phyloP scores from a whole-genome alignment of 2,329 filamentous ascomycete genomes.

The Neoascochyta sp. region DNA sequence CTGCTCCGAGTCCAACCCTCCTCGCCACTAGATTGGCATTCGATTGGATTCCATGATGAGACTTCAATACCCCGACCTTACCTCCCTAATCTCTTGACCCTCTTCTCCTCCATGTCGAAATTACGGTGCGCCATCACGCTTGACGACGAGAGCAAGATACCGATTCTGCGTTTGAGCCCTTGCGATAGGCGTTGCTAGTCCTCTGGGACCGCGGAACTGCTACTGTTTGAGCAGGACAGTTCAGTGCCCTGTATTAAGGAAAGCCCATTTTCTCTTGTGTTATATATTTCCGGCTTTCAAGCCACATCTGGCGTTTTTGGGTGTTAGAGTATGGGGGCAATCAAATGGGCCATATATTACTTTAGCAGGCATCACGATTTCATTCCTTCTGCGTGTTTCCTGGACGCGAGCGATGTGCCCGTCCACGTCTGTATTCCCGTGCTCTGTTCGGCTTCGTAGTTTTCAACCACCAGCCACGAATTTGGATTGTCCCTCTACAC shows the following conservation, averaged over 20 bases:
- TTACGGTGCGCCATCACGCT: constrained; percentile 22
- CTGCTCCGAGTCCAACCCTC: no score
- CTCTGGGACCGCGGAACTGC: constrained; percentile 5
- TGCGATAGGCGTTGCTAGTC: constrained; percentile 9
- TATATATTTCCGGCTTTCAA: constrained; percentile 17
- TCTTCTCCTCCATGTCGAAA: constrained; percentile 16
- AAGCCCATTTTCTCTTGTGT: constrained; percentile 14
- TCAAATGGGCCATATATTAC: constrained; percentile 12
- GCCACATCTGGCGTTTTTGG: constrained; percentile 9
- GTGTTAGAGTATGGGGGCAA: constrained; percentile 14
- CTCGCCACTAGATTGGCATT: constrained; percentile 10
- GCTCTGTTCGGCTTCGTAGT: no score
- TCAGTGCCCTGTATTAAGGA: no score
- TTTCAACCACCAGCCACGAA: no score
- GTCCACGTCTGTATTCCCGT: no score
- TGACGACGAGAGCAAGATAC: constrained; percentile 29
- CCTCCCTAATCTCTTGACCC: constrained; percentile 15
- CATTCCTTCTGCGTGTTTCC: no score
- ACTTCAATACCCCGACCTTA: constrained; percentile 11
- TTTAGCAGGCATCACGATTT: constrained; percentile 10
- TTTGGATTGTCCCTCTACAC: no score
- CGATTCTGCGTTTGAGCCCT: constrained; percentile 16
- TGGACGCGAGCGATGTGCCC: no score
- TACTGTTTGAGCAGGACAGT: constrained; percentile 3
- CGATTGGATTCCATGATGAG: constrained; percentile 11